Evolutionary conservation across 257 asterid genomes (phyloP), one percentile per base, ranked within the genome.

Genomic region (Solanum clarkiae): DNA sequence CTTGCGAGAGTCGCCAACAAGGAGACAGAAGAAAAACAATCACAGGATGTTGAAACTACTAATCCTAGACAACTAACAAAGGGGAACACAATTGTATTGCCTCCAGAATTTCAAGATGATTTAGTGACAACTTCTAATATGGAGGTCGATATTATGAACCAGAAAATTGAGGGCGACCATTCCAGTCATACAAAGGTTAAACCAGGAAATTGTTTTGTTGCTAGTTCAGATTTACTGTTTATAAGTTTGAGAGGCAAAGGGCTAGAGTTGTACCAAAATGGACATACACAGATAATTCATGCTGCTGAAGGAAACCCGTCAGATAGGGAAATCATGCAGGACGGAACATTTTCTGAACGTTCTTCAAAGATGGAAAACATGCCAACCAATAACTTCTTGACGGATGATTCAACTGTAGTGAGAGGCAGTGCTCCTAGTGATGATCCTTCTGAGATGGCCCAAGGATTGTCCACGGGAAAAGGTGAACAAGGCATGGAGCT

Each of bases 241-340:
- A 92, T 92, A 32, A 87, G 93, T 74, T 83, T 90, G 87, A 87
- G 90, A 86, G 88, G 91, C 86, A 89, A 92, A 84, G 95, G 85
- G 75, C 89, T 90, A 15, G 90, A 90, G 70, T 88, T 90, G 16
- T 92, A 90, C 86, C 87, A 89, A 88, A 92, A 94, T 70, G 97
- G 97, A 79, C 91, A 93, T 77, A 92, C 95, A 1, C 98, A 94
- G 70, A 91, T 97, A 88, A 94, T 95, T 85, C 96, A 86, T 72
- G 97, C 94, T 11, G 92, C 91, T 47, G 95, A 92, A 54, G 88
- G 91, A 84, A 89, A 90, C 44, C 66, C 56, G 68, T 51, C 79
- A 75, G 88, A 87, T 47, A 86, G 60, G 72, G 90, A 89, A 66
- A 72, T 49, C 82, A 16, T 8, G 24, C 62, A 85, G 72, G 32